phyloP scores from a whole-genome alignment of 2,329 filamentous ascomycete species.

The Bipolaris sorokiniana region DNA sequence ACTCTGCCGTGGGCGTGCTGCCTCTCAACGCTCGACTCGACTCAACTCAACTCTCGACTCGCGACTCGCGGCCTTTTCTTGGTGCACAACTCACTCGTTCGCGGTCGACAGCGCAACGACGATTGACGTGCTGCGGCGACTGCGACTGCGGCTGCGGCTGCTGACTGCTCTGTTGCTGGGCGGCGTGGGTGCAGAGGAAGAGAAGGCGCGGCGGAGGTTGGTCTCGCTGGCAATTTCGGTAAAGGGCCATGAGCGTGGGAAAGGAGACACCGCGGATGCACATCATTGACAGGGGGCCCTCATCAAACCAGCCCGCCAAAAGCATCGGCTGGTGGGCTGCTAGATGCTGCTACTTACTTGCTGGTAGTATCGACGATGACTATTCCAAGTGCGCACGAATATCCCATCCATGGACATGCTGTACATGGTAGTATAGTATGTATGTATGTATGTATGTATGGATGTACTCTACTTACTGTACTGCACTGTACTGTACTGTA shows the following conservation, averaged over 20 bases:
- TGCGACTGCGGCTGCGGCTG: background rate
- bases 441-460: too few species aligned
- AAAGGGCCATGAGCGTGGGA: slow-evolving; percentile 18
- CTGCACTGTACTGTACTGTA: too few species aligned
- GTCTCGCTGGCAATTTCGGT: slow-evolving; percentile 23
- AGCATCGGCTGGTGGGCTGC: slow-evolving; percentile 9
- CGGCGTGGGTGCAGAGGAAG: slow-evolving; percentile 40
- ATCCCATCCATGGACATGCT: too few species aligned
- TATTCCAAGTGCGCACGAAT: too few species aligned
- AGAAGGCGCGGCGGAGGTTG: slow-evolving; percentile 39
- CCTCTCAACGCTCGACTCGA: background rate
- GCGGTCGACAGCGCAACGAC: background rate
- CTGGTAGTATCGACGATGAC: too few species aligned
- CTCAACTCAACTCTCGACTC: background rate
- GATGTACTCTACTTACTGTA: too few species aligned
- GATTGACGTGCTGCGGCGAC: background rate
- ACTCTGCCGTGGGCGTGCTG: background rate
- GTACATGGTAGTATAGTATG: too few species aligned
- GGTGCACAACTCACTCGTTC: background rate
- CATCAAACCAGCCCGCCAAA: slow-evolving; percentile 20
- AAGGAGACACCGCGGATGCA: slow-evolving; percentile 25
- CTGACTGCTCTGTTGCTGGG: slow-evolving; percentile 10
- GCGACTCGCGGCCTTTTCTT: background rate
- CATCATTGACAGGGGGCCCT: slow-evolving; percentile 23
- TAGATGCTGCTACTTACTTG: background rate